These are phyloP conservation scores for Arabidopsis lyrata DNA, from an alignment of 441 rosid species.

Conservation along the genomic window DNA sequence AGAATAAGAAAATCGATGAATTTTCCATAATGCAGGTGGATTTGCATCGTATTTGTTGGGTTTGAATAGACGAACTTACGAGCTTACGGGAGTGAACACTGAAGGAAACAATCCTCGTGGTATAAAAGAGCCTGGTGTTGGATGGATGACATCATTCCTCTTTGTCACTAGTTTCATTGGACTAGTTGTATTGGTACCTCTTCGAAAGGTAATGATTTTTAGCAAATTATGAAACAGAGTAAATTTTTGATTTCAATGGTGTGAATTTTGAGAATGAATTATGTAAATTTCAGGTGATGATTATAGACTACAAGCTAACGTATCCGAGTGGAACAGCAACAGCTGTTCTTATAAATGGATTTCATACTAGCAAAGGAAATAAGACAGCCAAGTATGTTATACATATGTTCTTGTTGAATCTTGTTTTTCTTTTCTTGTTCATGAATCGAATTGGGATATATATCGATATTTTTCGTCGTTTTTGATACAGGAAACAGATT, in stretches of 20 bases:
- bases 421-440: conserved; percentile 1
- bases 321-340: conserved; percentile 99
- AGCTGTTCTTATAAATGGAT: conserved; percentile 91
- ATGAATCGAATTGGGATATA: background rate
- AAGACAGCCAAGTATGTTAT: conserved; percentile 71
- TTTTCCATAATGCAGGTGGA: conserved; percentile 62
- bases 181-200: conserved; percentile 82
- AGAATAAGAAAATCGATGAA: background rate
- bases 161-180: conserved; percentile 85
- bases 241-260: background rate
- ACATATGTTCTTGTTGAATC: conserved; percentile 22
- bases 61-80: conserved; percentile 73
- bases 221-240: background rate
- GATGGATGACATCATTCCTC: conserved; percentile 92
- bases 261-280: background rate
- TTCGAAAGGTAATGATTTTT: conserved; percentile 65
- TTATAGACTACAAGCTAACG: conserved; percentile 76
- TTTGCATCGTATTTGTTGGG: conserved; percentile 93
- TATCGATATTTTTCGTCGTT: background rate
- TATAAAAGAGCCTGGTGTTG: conserved; percentile 84
- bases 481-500: conserved; percentile 80
- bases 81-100: conserved; percentile 62
- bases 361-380: conserved; percentile 87
- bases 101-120: conserved; percentile 70
- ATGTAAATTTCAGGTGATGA: conserved; percentile 68